phyloP scores from a whole-genome alignment of 805 yeast species.

The Candida peoriensis region DNA sequence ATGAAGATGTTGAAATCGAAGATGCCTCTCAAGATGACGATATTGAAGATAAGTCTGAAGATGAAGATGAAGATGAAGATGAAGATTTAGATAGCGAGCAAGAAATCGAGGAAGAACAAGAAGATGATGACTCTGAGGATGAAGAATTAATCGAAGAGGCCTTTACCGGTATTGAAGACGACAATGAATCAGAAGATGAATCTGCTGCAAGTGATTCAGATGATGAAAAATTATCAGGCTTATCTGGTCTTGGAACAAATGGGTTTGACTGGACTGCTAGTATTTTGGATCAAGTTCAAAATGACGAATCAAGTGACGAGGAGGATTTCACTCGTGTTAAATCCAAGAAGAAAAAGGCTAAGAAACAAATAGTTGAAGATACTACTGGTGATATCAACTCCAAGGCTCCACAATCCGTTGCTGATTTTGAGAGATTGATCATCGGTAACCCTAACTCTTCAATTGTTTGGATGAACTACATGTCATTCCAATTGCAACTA shows the following conservation, averaged over 20 bases:
- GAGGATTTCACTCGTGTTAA: constrained; percentile 42
- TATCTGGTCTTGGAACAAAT: constrained; percentile 66
- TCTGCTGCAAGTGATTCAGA: constrained; percentile 28
- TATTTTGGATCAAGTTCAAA: constrained; percentile 74
- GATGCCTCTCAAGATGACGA: constrained; percentile 26
- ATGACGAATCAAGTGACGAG: constrained; percentile 44
- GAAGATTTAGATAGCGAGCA: constrained; percentile 18
- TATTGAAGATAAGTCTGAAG: constrained; percentile 19
- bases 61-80: constrained; percentile 19
- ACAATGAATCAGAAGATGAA: constrained; percentile 25
- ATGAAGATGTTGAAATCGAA: constrained; percentile 29
- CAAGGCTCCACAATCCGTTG: constrained; percentile 84
- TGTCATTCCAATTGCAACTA: constrained; percentile 94
- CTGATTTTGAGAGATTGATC: constrained; percentile 88
- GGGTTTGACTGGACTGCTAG: constrained; percentile 97
- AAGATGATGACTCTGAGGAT: constrained; percentile 18
- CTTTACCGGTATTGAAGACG: constrained; percentile 25
- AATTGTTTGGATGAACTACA: constrained; percentile 93
- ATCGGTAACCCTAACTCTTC: constrained; percentile 94
- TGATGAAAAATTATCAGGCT: constrained; percentile 16
- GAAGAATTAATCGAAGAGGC: constrained; percentile 30
- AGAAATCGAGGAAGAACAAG: constrained; percentile 15
- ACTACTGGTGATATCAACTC: constrained; percentile 79
- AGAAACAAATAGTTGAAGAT: constrained; percentile 53
- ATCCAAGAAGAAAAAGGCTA: constrained; percentile 42